Evolutionary conservation across 2,329 filamentous ascomycete species (phyloP), one percentile per base, ranked within the genome.

Genomic region (Gremmenia infestans): DNA sequence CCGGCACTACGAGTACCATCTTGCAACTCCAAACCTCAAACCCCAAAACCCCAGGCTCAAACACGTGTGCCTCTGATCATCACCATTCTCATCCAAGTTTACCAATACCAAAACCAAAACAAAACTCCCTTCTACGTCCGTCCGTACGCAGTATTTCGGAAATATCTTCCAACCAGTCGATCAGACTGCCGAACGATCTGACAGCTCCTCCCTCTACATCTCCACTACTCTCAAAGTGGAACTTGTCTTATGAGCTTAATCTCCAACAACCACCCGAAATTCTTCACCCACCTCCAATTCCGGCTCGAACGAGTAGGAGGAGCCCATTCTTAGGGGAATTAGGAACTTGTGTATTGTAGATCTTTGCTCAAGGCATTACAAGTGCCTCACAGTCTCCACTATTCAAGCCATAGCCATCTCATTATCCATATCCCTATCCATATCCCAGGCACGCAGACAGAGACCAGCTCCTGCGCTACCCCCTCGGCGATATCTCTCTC

Each of bases 171-270:
- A 59, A 63, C 61, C 59, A 54, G 25, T 25, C 25, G 25, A 25
- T 37, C 56, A 48, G 28, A 61, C 55, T 61, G 62, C 60, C 59
- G 62, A 60, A 57, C 47, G 56, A 54, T 60, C 60, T 63, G 58
- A 61, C 57, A 63, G 60, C 59, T 59, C 47, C 54, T 51, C 28
- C 3, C 28, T 3, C 8, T 55, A 47, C 32, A 45, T 45, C 23
- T 46, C 37, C 40, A 40, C 52, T 54, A 59, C 59, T 19, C 54
- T 58, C 46, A 37, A 58, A 64, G 58, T 56, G 60, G 63, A 56
- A 61, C 50, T 43, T 45, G 48, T 55, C 57, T 62, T 50, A 59
- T 63, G 63, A 63, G 60, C 62, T 65, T 64, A 64, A 62, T 62
- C 60, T 64, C 62, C 48, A 58, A 42, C 37, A 35, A 22, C 25